Base-by-base conservation (phyloP, 345 rosid genomes). In the Moricandia moricandioides region DNA sequence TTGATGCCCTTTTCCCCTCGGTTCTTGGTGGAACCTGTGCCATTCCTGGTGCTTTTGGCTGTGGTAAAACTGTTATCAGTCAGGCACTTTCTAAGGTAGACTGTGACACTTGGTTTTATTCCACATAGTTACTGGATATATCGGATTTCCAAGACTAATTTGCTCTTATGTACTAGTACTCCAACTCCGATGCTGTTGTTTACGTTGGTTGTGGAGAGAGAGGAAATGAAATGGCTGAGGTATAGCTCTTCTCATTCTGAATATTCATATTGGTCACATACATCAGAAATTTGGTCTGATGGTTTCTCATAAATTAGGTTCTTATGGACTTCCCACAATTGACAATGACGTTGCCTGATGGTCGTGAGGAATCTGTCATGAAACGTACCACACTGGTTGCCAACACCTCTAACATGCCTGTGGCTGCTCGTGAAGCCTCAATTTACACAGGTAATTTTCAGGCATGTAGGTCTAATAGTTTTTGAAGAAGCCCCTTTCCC, bases 191-290 rank as follows among this genome's bases (percentile, higher is more conserved):
- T 78, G 79, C 98, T 77, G 98, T 92, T 62, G 95, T 96, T 72
- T 96, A 96, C 75, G 99, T 96, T 80, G 99, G 99, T 69, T 96
- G 99, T 60, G 99, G 99, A 47, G 99, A 96, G 79, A 82, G 95
- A 80, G 99, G 99, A 88, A 96, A 96, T 81, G 99, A 96, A 86
- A 96, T 96, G 99, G 99, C 98, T 26, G 99, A 96, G 96, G 99
- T 92, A 74, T 37, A 51, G 30, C 54, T 60, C 59, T 30, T 71
- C 56, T 71, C 56, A 37, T 18, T 82, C 58, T 78, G 30, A 8
- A 16, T 67, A 58, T 43, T 27, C 51, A 39, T 71, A 39, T 33
- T 63, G 49, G 65, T 61, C 70, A 26, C 43, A 27, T 17, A 62
- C 34, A 13, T 39, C 16, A 18, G 26, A 62, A 7, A 17, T 16